Evolutionary conservation across 164 flowering plant genomes (phyloP).

Genomic region (Annona cherimola): DNA sequence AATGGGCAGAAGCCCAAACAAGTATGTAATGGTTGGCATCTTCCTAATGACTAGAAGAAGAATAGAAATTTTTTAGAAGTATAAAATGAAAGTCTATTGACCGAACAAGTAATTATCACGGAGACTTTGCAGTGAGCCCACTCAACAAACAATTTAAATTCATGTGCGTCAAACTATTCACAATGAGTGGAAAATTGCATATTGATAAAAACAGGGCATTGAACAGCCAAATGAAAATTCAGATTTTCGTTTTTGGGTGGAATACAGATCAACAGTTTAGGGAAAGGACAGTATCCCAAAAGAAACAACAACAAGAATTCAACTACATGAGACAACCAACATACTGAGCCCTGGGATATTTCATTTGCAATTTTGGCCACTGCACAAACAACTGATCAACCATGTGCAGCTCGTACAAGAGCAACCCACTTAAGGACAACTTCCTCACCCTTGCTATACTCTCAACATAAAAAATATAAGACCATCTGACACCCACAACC

Average conservation of each 20-base stretch:
- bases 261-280: neutral
- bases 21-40: neutral
- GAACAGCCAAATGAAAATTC: neutral
- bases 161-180: neutral
- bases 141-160: neutral
- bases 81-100: neutral
- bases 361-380: constrained; percentile 80
- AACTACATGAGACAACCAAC: constrained; percentile 69
- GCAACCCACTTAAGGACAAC: constrained; percentile 82
- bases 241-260: neutral
- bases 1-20: neutral
- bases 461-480: constrained; percentile 71
- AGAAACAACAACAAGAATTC: constrained; percentile 2
- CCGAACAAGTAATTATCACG: neutral
- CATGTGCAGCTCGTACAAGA: constrained; percentile 68
- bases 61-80: neutral
- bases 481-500: constrained; percentile 83
- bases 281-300: constrained; percentile 6
- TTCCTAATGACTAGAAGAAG: neutral
- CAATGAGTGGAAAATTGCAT: neutral
- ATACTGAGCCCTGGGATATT: constrained; percentile 69
- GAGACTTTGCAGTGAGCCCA: neutral
- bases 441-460: constrained; percentile 88
- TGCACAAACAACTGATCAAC: constrained; percentile 91
- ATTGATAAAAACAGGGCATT: neutral